These are phyloP conservation scores for Nicotiana tomentosiformis DNA, from an alignment of 257 asterid species.

Conservation along the genomic window DNA sequence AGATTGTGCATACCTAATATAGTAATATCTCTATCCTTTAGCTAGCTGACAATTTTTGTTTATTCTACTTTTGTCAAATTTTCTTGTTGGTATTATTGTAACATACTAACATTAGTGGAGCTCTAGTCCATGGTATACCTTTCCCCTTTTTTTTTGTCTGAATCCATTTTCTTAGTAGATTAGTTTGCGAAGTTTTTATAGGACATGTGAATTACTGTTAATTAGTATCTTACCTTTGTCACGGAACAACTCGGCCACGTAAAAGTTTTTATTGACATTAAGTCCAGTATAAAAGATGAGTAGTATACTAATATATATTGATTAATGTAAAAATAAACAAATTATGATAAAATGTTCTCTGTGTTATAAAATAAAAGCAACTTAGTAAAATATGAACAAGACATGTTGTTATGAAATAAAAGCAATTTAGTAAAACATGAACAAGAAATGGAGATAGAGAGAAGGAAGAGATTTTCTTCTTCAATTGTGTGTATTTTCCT, in stretches of 20 bases:
- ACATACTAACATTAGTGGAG: neutral
- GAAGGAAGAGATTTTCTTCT: no score
- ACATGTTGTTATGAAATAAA: no score
- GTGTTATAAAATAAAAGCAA: no score
- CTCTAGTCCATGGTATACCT: neutral
- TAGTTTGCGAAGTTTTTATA: neutral
- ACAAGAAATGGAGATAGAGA: no score
- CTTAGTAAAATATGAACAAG: no score
- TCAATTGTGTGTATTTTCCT: no score
- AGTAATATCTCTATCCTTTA: neutral
- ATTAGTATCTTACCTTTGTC: neutral
- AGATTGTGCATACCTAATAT: neutral
- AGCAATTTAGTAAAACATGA: no score
- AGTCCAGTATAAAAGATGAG: neutral
- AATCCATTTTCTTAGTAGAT: neutral
- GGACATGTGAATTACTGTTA: neutral
- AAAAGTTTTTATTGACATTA: neutral
- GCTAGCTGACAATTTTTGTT: neutral
- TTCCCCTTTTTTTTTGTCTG: neutral
- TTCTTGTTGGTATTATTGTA: neutral
- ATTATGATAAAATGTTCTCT: neutral
- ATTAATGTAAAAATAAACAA: neutral
- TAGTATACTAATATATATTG: neutral
- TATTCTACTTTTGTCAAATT: neutral
- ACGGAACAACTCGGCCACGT: neutral